Evolutionary conservation across 2,329 filamentous ascomycete species (phyloP), one percentile per base, ranked within the genome.

Genomic region (Pseudogymnoascus sp.): DNA sequence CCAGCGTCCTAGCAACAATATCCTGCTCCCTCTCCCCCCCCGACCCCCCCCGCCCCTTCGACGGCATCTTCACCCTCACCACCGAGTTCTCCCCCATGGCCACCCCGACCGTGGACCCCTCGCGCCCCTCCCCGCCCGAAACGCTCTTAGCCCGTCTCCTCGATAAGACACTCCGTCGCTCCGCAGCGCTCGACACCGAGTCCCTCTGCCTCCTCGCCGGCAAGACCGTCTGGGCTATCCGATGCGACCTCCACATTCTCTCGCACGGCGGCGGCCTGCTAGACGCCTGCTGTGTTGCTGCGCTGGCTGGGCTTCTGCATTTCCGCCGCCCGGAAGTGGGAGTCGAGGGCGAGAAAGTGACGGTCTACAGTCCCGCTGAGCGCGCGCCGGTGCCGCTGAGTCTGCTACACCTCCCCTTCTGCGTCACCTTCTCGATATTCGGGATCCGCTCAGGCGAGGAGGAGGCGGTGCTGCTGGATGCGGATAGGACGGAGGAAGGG

Each of bases 51-150:
- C 88, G 93, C 67, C 93, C 93, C 65, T 96, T 96, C 73, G 95
- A 97, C 75, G 95, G 95, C 74, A 84, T 96, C 75, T 97, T 97
- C 80, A 92, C 88, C 69, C 97, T 97, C 73, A 84, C 88, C 62
- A 90, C 93, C 63, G 95, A 97, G 75, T 85, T 99, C 70, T 91
- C 89, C 66, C 91, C 93, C 59, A 96, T 97, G 88, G 89, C 90
- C 29, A 92, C 91, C 56, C 92, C 95, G 13, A 88, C 90, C 35
- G 96, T 96, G 77, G 93, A 97, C 76, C 85, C 89, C 69, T 91
- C 90, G 75, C 85, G 91, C 62, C 89, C 89, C 59, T 93, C 88
- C 66, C 90, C 96, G 70, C 84, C 88, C 63, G 95, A 97, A 77
- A 82, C 93, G 2, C 83, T 96, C 44, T 85, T 97, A 29, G 92